Base-by-base conservation (phyloP, 2,329 filamentous ascomycete genomes). In the Hypoxylon sp. region DNA sequence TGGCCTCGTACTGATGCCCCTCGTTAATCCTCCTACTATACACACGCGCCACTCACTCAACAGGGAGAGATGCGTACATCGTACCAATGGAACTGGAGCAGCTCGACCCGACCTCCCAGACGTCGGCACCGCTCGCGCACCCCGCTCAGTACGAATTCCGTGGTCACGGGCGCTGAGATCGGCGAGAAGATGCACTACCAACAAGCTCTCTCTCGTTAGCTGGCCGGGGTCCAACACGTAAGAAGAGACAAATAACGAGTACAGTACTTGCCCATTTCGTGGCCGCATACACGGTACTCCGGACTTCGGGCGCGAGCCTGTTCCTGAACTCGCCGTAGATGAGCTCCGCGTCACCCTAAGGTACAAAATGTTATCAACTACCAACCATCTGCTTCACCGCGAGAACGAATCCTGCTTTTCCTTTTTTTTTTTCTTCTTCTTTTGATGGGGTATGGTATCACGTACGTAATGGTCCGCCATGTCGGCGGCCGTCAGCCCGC, bases 381-480 rank as follows among this genome's bases (percentile, higher is more conserved):
- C n/a, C n/a, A n/a, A n/a, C n/a, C n/a, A n/a, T n/a, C n/a, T n/a
- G n/a, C n/a, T n/a, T n/a, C n/a, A n/a, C n/a, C n/a, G n/a, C n/a
- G n/a, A n/a, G n/a, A n/a, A n/a, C n/a, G n/a, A n/a, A n/a, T n/a
- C n/a, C n/a, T n/a, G n/a, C n/a, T n/a, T n/a, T n/a, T n/a, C n/a
- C n/a, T n/a, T n/a, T n/a, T n/a, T n/a, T n/a, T n/a, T n/a, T n/a
- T n/a, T n/a, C n/a, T n/a, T n/a, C n/a, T n/a, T n/a, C n/a, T n/a
- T n/a, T n/a, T n/a, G n/a, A n/a, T n/a, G n/a, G n/a, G n/a, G 23
- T 21, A 10, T 5, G 13, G 13, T 17, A n/a, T 35, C 9, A 48
- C 70, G 52, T 55, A 72, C 71, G 47, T 76, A 75, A 40, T 75
- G 73, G 53, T 75, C 73, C 2, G 73, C 74, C 73, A 76, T 74